These are phyloP conservation scores for Blastobotrys arbuscula DNA, from an alignment of 1,139 yeast species.

Conservation along the genomic window DNA sequence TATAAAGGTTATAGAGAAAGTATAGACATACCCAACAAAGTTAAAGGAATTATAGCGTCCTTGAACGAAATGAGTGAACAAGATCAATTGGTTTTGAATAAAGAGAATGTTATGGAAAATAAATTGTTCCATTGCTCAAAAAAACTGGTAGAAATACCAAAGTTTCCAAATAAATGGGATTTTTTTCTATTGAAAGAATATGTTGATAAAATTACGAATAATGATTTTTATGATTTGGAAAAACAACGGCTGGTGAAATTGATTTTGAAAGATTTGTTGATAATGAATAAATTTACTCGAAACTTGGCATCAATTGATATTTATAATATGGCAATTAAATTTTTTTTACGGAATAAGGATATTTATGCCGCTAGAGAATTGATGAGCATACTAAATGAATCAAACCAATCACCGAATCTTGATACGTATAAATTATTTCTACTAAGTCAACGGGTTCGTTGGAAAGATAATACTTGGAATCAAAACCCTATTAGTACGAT, in stretches of 20 bases:
- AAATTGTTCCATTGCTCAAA: not conserved
- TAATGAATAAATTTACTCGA: not conserved
- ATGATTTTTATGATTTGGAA: not conserved
- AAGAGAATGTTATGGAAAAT: conserved; percentile 10
- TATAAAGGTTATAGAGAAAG: not conserved
- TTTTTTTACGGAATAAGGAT: conserved; percentile 36
- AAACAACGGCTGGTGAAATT: not conserved
- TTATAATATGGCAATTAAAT: conserved; percentile 43
- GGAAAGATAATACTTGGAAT: conserved; percentile 26
- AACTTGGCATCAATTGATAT: conserved; percentile 28
- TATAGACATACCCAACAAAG: not conserved
- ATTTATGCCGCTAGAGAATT: conserved; percentile 41
- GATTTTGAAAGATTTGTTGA: conserved; percentile 6
- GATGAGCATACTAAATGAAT: conserved; percentile 28
- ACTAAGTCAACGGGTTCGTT: conserved; percentile 25
- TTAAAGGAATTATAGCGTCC: not conserved
- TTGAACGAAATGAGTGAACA: not conserved
- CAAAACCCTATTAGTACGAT: conserved; percentile 27
- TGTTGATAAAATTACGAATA: conserved; percentile 1
- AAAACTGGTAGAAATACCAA: not conserved
- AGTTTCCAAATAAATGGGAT: conserved; percentile 7
- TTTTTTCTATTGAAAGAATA: not conserved
- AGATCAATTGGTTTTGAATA: no score
- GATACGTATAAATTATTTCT: conserved; percentile 42
- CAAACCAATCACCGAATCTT: conserved; percentile 31